A percentile compares a stretch with the other conserved stretches of the same genome.
phyloP scores from a whole-genome alignment of 805 yeast species.

The Pichia insulana region DNA sequence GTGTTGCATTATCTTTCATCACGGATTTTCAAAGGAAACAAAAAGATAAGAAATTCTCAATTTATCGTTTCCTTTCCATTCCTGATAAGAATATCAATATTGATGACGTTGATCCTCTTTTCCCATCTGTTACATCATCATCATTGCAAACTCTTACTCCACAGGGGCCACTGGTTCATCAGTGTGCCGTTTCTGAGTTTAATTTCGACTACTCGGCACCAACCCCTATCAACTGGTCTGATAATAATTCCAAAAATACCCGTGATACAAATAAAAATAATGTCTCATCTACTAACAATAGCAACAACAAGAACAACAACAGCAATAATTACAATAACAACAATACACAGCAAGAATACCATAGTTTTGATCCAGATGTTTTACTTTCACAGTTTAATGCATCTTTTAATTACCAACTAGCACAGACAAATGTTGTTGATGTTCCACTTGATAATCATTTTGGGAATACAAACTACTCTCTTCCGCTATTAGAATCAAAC shows the following conservation, averaged over 20 bases:
- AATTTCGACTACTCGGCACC: slow-evolving; percentile 23
- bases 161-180: background rate
- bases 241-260: slow-evolving; percentile 1
- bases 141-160: too few species aligned
- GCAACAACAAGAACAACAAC: background rate
- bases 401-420: slow-evolving; percentile 4
- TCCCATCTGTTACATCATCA: too few species aligned
- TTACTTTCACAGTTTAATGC: slow-evolving; percentile 1
- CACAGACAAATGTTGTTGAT: too few species aligned
- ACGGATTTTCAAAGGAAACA: background rate
- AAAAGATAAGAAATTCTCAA: background rate
- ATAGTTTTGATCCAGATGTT: background rate
- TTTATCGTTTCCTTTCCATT: background rate
- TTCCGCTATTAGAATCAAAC: background rate
- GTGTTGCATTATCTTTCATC: background rate
- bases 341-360: background rate
- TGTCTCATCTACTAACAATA: slow-evolving; percentile 4
- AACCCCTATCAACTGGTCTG: slow-evolving; percentile 24
- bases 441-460: background rate
- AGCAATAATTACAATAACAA: background rate
- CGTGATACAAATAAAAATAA: background rate
- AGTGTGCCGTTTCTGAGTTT: slow-evolving; percentile 26
- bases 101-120: background rate
- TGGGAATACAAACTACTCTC: background rate
- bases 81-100: background rate